Evolutionary conservation across 331 rosid genomes (phyloP).

Genomic region (Phaseolus coccineus): DNA sequence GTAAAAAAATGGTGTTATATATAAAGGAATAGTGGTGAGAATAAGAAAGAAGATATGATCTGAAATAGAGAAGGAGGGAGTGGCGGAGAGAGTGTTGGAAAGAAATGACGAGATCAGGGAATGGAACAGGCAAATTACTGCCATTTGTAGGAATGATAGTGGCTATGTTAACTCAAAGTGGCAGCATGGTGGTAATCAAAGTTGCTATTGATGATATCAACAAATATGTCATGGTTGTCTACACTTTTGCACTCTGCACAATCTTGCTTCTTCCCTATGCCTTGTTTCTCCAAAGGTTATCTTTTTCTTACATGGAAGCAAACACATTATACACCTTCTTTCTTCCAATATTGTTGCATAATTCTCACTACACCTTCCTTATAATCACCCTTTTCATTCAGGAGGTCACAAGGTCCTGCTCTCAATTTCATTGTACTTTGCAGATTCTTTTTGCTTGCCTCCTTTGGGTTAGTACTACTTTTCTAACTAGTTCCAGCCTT

Average conservation of each 20-base stretch:
- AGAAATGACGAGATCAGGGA: slow-evolving; percentile 15
- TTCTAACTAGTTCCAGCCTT: neutral
- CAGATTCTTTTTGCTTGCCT: slow-evolving; percentile 52
- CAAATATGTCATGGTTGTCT: slow-evolving; percentile 47
- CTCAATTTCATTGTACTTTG: slow-evolving; percentile 46
- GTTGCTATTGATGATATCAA: slow-evolving; percentile 47
- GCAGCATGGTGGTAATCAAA: slow-evolving; percentile 53
- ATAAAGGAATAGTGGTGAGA: neutral
- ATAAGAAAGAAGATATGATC: neutral
- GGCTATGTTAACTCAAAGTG: slow-evolving; percentile 49
- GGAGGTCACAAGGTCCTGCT: slow-evolving; percentile 56
- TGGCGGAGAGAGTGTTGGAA: neutral
- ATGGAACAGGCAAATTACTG: neutral
- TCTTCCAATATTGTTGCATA: neutral
- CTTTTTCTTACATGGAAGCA: neutral
- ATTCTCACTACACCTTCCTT: neutral
- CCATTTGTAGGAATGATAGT: slow-evolving; percentile 54
- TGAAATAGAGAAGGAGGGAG: neutral
- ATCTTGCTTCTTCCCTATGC: slow-evolving; percentile 52
- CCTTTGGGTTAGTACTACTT: slow-evolving; percentile 47
- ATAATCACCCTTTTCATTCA: neutral
- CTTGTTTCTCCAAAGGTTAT: slow-evolving; percentile 46
- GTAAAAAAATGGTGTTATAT: too few species aligned
- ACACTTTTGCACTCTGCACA: slow-evolving; percentile 48
- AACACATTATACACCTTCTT: too few species aligned